Percentiles rank a stretch among this genome's conserved stretches.
phyloP scores from a whole-genome alignment of 495 filamentous ascomycete genomes.

The Aspergillus cristatus region DNA sequence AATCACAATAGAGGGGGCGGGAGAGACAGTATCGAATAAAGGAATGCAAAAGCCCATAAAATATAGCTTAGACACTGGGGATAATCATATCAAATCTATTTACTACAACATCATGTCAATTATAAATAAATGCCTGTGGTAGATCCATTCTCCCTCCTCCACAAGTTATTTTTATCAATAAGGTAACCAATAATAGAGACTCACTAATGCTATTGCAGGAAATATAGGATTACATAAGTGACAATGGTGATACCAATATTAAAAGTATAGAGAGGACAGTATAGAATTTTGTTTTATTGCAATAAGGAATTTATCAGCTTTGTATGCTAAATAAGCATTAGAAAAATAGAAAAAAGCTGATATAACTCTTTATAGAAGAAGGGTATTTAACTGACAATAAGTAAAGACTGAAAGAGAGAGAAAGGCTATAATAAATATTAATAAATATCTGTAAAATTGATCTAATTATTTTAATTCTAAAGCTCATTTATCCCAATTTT shows the following conservation, averaged over 20 bases:
- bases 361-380: too few relatives aligned
- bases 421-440: too few relatives aligned
- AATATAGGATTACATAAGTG: background rate
- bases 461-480: too few relatives aligned
- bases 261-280: background rate
- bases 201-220: slow-evolving; percentile 7
- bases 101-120: background rate
- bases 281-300: background rate
- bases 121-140: background rate
- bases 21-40: background rate
- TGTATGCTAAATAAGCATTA: background rate
- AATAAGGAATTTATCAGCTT: background rate
- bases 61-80: slow-evolving; percentile 6
- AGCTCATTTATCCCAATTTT: too few relatives aligned
- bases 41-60: slow-evolving; percentile 8
- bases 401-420: too few relatives aligned
- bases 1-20: background rate
- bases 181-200: slow-evolving; percentile 14
- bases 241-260: background rate
- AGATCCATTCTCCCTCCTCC: background rate
- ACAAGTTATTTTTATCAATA: background rate
- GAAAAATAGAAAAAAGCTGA: background rate
- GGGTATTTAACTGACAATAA: too few relatives aligned
- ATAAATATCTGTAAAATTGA: too few relatives aligned
- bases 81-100: slow-evolving; percentile 6